Evolutionary conservation across 352 stramenopile species (phyloP), one percentile per base, ranked within the genome.

Genomic region (Elongisporangium senticosum): DNA sequence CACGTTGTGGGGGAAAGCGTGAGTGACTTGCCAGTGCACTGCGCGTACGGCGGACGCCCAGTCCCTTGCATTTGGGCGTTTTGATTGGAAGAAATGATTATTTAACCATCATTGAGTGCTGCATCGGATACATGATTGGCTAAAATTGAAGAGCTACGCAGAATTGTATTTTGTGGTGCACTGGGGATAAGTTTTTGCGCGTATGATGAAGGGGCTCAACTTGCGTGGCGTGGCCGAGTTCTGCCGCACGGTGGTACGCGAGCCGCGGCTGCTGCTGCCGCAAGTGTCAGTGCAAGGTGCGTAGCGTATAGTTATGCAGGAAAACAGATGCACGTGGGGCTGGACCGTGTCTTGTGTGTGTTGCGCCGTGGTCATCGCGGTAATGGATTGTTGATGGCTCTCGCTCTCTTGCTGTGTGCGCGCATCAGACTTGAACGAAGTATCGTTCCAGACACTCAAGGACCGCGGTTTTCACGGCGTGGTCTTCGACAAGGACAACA

Each of bases 401-500:
- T 14, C 33, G 33, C 33, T 43, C 33, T 43, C 33, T 43, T 2
- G 33, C 11, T 39, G 5, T 59, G 13, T 40, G 23, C 2, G n/a
- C 11, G 7, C 21, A 50, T 33, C 39, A 93, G 85, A 93, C 66
- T 58, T 95, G 59, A 89, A 84, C n/a, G 83, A 95, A 20, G 74
- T 95, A 49, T 81, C 81, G 7, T 95, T 93, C 60, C 77, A 92
- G 55, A 66, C 73, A 53, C 75, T 95, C 28, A 70, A 76, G 55
- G 79, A 90, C 56, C 71, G 71, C 55, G 93, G 93, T 23, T 97
- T 98, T 72, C 86, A 90, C 43, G 90, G 87, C 39, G 83, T 98
- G 43, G 80, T 99, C 53, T 98, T 99, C 66, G 96, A 99, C 79
- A 99, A 99, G 65, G 96, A 99, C 69, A 99, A 99, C 69, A 99